Percentiles rank a stretch among this genome's conserved stretches.
phyloP scores from a whole-genome alignment of 2,329 filamentous ascomycete genomes.

The Fusarium piperis region DNA sequence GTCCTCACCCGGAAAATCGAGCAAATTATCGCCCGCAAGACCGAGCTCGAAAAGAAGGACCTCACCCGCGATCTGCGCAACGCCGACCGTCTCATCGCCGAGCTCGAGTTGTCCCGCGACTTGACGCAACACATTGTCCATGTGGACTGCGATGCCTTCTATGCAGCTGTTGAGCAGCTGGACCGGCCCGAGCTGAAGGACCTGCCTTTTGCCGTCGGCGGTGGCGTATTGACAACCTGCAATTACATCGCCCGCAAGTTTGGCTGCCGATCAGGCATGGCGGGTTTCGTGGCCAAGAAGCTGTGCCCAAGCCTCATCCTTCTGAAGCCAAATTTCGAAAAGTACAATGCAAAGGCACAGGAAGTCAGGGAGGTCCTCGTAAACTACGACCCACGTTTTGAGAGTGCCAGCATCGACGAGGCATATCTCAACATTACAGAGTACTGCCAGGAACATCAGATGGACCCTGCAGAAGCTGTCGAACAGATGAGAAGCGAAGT shows the following conservation, averaged over 20 bases:
- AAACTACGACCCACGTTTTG: slow-evolving; percentile 89
- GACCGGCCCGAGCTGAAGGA: slow-evolving; percentile 85
- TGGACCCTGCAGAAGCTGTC: slow-evolving; percentile 78
- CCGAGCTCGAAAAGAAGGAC: slow-evolving; percentile 78
- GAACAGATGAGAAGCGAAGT: slow-evolving; percentile 82
- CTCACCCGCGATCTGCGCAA: slow-evolving; percentile 76
- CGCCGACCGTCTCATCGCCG: slow-evolving; percentile 82
- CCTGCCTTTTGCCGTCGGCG: slow-evolving; percentile 90
- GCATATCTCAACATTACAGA: slow-evolving; percentile 94
- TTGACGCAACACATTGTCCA: slow-evolving; percentile 88
- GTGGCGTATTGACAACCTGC: slow-evolving; percentile 70
- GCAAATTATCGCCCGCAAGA: slow-evolving; percentile 78
- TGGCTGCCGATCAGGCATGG: slow-evolving; percentile 95
- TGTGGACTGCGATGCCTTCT: slow-evolving; percentile 97
- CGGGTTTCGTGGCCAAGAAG: slow-evolving; percentile 93
- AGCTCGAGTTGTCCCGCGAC: slow-evolving; percentile 82
- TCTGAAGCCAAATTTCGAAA: slow-evolving; percentile 86
- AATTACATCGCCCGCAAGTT: slow-evolving; percentile 93
- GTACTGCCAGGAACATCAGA: slow-evolving; percentile 76
- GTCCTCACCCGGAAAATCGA: slow-evolving; percentile 87
- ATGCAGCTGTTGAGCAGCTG: slow-evolving; percentile 89
- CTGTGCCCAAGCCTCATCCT: slow-evolving; percentile 87
- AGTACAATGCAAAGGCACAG: slow-evolving; percentile 89
- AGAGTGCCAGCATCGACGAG: slow-evolving; percentile 95
- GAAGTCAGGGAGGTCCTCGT: slow-evolving; percentile 85